These are phyloP conservation scores for Ophiostoma perfectum DNA, from an alignment of 2,329 filamentous ascomycete genomes.

Conservation along the genomic window DNA sequence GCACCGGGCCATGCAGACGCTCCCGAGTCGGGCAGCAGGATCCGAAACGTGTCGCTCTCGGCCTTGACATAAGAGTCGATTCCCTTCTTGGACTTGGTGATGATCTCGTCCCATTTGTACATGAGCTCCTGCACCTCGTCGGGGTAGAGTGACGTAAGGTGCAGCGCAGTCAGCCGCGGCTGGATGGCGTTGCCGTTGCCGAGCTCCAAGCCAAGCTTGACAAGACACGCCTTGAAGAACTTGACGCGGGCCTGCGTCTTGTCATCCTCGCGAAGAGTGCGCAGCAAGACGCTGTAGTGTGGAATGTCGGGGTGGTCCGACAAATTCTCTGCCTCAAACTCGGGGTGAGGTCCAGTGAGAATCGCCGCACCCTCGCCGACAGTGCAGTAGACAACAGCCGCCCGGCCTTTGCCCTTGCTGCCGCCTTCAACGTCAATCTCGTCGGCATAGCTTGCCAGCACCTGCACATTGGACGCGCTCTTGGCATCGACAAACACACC, in stretches of 20 bases:
- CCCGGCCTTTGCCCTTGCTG: slow-evolving; percentile 45
- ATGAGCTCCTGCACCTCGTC: slow-evolving; percentile 56
- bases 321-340: slow-evolving; percentile 83
- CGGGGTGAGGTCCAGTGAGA: slow-evolving; percentile 84
- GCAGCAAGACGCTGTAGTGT: slow-evolving; percentile 65
- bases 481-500: slow-evolving; percentile 83
- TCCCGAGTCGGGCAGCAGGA: slow-evolving; percentile 59
- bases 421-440: slow-evolving; percentile 71
- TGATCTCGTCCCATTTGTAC: slow-evolving; percentile 59
- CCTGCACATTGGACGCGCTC: slow-evolving; percentile 60
- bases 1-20: slow-evolving; percentile 17
- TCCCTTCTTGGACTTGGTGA: slow-evolving; percentile 53
- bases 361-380: slow-evolving; percentile 75
- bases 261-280: slow-evolving; percentile 63
- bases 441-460: slow-evolving; percentile 75
- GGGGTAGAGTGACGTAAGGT: slow-evolving; percentile 67
- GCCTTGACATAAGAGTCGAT: slow-evolving; percentile 68
- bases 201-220: slow-evolving; percentile 75
- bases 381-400: slow-evolving; percentile 77
- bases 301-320: slow-evolving; percentile 60
- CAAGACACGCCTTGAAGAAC: slow-evolving; percentile 75
- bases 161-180: slow-evolving; percentile 72
- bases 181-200: slow-evolving; percentile 62
- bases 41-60: slow-evolving; percentile 75
- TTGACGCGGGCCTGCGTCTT: slow-evolving; percentile 51